Conservation (phyloP, 2,329 filamentous ascomycete species). For the Paraphoma chrysanthemicola region DNA sequence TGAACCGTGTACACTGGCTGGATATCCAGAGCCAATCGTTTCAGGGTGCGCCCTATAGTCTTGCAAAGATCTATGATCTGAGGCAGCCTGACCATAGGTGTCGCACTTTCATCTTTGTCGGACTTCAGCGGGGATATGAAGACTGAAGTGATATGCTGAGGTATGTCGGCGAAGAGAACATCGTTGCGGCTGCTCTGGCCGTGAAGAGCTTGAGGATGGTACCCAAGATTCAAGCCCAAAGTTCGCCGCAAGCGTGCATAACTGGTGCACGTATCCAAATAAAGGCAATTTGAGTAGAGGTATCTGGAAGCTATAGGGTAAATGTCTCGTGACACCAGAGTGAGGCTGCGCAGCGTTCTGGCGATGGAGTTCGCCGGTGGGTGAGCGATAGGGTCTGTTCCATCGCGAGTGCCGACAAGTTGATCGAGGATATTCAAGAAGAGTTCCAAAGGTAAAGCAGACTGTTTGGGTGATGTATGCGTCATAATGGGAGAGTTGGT, state of each 20-base stretch:
- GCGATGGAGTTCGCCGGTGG: constrained; percentile 24
- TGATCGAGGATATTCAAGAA: constrained; percentile 37
- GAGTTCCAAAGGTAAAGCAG: constrained; percentile 35
- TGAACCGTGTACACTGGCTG: constrained; percentile 14
- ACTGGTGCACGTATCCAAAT: constrained; percentile 23
- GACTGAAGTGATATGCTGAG: constrained; percentile 20
- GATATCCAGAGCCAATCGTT: constrained; percentile 31
- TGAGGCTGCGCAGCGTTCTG: constrained; percentile 32
- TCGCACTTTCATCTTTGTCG: constrained; percentile 16
- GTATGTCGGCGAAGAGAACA: constrained; percentile 18
- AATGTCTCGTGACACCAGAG: constrained; percentile 26
- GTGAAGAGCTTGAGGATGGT: constrained; percentile 28
- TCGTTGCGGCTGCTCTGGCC: constrained; percentile 28
- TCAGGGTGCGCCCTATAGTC: constrained; percentile 24
- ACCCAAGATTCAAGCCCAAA: constrained; percentile 24
- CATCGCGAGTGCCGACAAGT: constrained; percentile 25
- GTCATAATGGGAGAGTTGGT: background rate
- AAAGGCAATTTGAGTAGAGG: constrained; percentile 35
- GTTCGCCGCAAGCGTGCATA: constrained; percentile 32
- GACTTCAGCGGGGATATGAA: constrained; percentile 19
- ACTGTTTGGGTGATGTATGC: background rate
- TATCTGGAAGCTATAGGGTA: constrained; percentile 32
- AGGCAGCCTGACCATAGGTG: constrained; percentile 26
- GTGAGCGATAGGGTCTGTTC: constrained; percentile 26
- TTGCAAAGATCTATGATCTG: constrained; percentile 32